These are phyloP conservation scores for Taphrina sp. DNA, from an alignment of 1,139 yeast genomes.

Conservation along the genomic window DNA sequence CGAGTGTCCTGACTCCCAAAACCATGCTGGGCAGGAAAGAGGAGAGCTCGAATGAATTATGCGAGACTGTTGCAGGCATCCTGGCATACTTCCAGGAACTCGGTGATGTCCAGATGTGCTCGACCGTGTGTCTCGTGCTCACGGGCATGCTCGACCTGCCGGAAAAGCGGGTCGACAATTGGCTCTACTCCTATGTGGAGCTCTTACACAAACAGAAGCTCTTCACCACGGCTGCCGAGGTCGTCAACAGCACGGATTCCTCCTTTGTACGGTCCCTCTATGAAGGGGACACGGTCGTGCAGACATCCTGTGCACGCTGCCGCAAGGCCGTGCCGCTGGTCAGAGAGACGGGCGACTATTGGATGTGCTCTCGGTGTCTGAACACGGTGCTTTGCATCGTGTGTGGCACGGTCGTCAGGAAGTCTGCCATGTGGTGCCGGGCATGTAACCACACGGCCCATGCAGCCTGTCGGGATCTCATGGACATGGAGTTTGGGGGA, in stretches of 20 bases:
- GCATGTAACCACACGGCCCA: conserved; percentile 90
- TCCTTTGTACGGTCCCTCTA: conserved; percentile 52
- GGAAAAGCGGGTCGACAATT: conserved; percentile 49
- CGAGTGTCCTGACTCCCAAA: background rate
- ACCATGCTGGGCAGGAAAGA: background rate
- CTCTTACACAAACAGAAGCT: conserved; percentile 54
- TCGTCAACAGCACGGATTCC: conserved; percentile 53
- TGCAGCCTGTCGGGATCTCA: conserved; percentile 57
- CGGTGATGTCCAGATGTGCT: conserved; percentile 49
- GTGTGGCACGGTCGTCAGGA: conserved; percentile 76
- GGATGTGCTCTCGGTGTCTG: conserved; percentile 28
- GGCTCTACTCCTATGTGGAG: conserved; percentile 60
- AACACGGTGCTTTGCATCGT: conserved; percentile 54
- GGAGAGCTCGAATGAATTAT: conserved; percentile 1
- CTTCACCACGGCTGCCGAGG: conserved; percentile 59
- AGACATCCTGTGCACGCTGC: conserved; percentile 70
- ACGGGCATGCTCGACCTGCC: conserved; percentile 45
- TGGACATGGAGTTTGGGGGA: conserved; percentile 3
- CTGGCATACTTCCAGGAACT: conserved; percentile 15
- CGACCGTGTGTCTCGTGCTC: conserved; percentile 61
- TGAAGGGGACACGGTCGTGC: conserved; percentile 56
- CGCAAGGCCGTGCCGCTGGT: conserved; percentile 56
- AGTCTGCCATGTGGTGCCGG: conserved; percentile 64
- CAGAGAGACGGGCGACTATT: conserved; percentile 54
- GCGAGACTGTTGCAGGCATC: background rate